Evolutionary conservation across 257 asterid species (phyloP).

Genomic region (Euphrasia confusa): DNA sequence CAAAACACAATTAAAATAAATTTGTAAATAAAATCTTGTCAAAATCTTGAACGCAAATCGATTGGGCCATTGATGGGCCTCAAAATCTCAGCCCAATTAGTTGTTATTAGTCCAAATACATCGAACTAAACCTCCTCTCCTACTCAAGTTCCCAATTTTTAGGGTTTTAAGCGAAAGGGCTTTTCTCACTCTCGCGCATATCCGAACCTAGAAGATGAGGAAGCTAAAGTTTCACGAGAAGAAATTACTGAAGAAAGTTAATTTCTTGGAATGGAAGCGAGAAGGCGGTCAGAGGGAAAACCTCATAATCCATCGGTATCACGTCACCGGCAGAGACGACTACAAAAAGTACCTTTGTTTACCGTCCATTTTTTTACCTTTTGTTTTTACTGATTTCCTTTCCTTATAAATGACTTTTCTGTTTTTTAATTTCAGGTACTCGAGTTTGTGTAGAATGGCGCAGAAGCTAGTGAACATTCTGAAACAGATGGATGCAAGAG

Average conservation of each 20-base stretch:
- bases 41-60: too few species aligned
- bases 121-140: too few species aligned
- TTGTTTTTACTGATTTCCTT: background rate
- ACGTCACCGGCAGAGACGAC: slow-evolving; percentile 78
- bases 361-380: background rate
- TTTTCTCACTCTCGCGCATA: background rate
- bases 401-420: background rate
- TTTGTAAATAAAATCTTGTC: too few species aligned
- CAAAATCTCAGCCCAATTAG: too few species aligned
- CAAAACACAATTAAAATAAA: too few species aligned
- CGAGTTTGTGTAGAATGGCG: slow-evolving; percentile 68
- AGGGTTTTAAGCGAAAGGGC: slow-evolving; percentile 26
- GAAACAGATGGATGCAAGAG: slow-evolving; percentile 84
- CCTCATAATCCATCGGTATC: slow-evolving; percentile 73
- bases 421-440: slow-evolving; percentile 49
- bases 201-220: slow-evolving; percentile 51
- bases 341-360: slow-evolving; percentile 56
- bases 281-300: slow-evolving; percentile 91
- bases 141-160: background rate
- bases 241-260: slow-evolving; percentile 72
- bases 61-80: too few species aligned
- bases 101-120: too few species aligned
- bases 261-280: slow-evolving; percentile 82
- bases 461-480: slow-evolving; percentile 84
- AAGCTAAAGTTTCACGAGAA: slow-evolving; percentile 76